Evolutionary conservation across 1,284 basidiomycete genomes (phyloP).

Genomic region (Ustilago loliicola): DNA sequence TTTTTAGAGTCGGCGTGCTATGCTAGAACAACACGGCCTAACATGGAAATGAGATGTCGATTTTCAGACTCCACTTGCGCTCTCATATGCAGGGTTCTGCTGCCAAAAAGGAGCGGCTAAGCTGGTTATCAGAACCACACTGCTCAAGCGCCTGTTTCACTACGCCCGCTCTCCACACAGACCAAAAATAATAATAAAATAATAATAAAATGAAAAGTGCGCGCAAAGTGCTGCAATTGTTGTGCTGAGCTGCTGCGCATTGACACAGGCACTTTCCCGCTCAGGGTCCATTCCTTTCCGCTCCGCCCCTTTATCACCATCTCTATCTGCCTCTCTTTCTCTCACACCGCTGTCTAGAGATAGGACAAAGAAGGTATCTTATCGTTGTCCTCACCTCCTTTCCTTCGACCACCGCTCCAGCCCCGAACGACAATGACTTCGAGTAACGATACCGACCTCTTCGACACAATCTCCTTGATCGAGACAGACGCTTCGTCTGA

Average conservation of each 20-base stretch:
- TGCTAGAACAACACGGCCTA: not conserved
- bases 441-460: conserved; percentile 37
- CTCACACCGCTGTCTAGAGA: not conserved
- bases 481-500: conserved; percentile 37
- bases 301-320: not conserved
- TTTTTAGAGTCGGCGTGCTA: not conserved
- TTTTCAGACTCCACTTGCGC: conserved; percentile 12
- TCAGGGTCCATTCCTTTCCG: conserved; percentile 11
- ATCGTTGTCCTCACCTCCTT: not conserved
- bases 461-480: conserved; percentile 30
- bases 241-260: conserved; percentile 4
- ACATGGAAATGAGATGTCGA: not conserved
- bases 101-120: conserved; percentile 15
- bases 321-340: not conserved
- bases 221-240: not conserved
- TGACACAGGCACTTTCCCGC: not conserved
- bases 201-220: not conserved
- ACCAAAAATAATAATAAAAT: not conserved
- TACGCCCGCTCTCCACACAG: conserved; percentile 13
- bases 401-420: not conserved
- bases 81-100: conserved; percentile 32
- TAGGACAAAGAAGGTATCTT: not conserved
- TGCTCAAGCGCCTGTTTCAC: conserved; percentile 3
- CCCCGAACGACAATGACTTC: conserved; percentile 13
- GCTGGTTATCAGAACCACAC: conserved; percentile 3